Base-by-base conservation (phyloP, 768 basidiomycete species). In the Agaricus bisporus region DNA sequence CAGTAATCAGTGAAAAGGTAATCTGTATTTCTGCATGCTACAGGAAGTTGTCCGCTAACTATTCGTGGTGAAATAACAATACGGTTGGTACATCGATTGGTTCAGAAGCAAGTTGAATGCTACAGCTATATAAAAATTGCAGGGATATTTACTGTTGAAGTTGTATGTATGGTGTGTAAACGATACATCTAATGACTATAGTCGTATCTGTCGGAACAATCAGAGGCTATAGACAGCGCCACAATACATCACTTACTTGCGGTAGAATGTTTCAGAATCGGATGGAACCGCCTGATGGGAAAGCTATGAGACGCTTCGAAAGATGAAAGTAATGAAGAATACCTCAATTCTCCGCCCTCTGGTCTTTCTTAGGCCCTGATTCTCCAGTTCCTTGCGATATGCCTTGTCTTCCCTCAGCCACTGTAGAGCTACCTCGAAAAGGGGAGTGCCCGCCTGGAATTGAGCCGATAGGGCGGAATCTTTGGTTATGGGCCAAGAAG, bases 381-480 rank as follows among this genome's bases (percentile, higher is more conserved):
- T 72, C 70, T 89, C 82, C 29, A 86, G 71, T 61, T 76, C 71
- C 14, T 73, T 75, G 18, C 88, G 77, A 50, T 80, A 66, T 43
- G 84, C 80, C 41, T 90, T 76, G 61, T 99, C 97, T 61, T 89
- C 85, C 59, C 77, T 82, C 39, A 98, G 74, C 97, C 97, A 99
- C 45, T 81, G 76, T 36, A 98, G 68, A 3, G 94, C 95, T 17
- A 91, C 71, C 10, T 70, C 67, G 65, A 97, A 87, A 35, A 99
- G 68, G 2, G 73, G 56, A 4, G 73, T 65, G 0, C 64, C 54
- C 15, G 64, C 57, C 5, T 58, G 58, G 42, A 63, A 64, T 39
- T 59, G 59, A 9, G 56, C 47, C 41, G 42, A 59, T 43, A 61
- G 56, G 28, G 59, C 14, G 56, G 66, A 64, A 2, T 51, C 38